Conservation (phyloP, 2,329 filamentous ascomycete species). For the Penicillium sp. region DNA sequence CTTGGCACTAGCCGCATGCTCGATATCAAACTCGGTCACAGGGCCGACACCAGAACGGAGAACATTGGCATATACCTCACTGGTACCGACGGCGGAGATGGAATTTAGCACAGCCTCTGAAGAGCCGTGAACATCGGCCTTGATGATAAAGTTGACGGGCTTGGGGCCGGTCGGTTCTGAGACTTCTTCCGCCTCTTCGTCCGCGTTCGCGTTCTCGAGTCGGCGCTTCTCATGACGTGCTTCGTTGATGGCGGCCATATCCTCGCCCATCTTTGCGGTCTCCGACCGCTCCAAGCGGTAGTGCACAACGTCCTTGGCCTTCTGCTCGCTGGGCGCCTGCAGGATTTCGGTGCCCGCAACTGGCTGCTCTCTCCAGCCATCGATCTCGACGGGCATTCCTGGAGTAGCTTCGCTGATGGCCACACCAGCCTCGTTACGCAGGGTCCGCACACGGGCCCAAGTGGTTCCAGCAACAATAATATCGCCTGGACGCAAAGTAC, state of each 20-base stretch:
- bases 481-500: slow-evolving; percentile 75
- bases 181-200: slow-evolving; percentile 32
- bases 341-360: slow-evolving; percentile 81
- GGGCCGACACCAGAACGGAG: slow-evolving; percentile 72
- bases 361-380: slow-evolving; percentile 90
- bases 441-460: slow-evolving; percentile 76
- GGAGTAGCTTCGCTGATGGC: slow-evolving; percentile 70
- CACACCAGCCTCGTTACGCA: slow-evolving; percentile 78
- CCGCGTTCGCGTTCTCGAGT: slow-evolving; percentile 28
- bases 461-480: slow-evolving; percentile 81
- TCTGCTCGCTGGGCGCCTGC: slow-evolving; percentile 72
- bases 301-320: slow-evolving; percentile 70
- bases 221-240: slow-evolving; percentile 52
- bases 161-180: slow-evolving; percentile 46
- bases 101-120: slow-evolving; percentile 82
- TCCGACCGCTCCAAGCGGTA: slow-evolving; percentile 70
- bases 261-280: slow-evolving; percentile 58
- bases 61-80: slow-evolving; percentile 72
- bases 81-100: slow-evolving; percentile 72
- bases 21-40: slow-evolving; percentile 79
- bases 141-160: slow-evolving; percentile 75
- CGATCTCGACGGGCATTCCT: slow-evolving; percentile 83
- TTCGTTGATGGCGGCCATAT: slow-evolving; percentile 74
- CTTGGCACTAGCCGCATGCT: slow-evolving; percentile 72
- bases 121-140: slow-evolving; percentile 88